Percentiles rank a stretch among this genome's conserved stretches.
Conservation (phyloP, 1,284 basidiomycete genomes). For the Boletus hoseneyae region DNA sequence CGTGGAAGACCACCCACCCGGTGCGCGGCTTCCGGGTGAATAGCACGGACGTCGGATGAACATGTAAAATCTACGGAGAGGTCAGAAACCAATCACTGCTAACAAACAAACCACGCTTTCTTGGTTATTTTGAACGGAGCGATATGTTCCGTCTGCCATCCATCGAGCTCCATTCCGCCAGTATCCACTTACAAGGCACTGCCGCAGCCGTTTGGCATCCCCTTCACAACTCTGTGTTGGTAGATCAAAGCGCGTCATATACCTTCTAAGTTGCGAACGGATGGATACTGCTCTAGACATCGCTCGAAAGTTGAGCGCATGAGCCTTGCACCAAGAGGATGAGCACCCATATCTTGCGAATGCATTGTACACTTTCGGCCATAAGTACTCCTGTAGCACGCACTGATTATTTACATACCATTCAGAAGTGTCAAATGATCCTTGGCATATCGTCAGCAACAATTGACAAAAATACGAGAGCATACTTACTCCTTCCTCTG, state of each 20-base stretch:
- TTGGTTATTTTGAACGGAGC: constrained; percentile 77
- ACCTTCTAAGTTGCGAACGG: constrained; percentile 88
- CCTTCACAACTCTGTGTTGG: constrained; percentile 80
- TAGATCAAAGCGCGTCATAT: constrained; percentile 83
- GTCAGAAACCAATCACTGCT: not conserved
- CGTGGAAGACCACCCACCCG: constrained; percentile 94
- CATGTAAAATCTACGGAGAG: constrained; percentile 67
- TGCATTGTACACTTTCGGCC: constrained; percentile 77
- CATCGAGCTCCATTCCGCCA: constrained; percentile 92
- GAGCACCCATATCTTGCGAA: constrained; percentile 82
- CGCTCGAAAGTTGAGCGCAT: constrained; percentile 88
- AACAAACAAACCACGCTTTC: constrained; percentile 42
- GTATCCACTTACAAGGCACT: constrained; percentile 89
- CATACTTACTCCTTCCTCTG: constrained; percentile 86
- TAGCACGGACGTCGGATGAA: constrained; percentile 92
- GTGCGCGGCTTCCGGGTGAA: constrained; percentile 89
- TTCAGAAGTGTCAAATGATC: constrained; percentile 92
- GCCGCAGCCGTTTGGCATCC: constrained; percentile 73
- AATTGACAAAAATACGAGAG: not conserved
- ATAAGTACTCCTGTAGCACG: constrained; percentile 8
- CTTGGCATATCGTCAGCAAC: constrained; percentile 37
- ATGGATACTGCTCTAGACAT: constrained; percentile 92
- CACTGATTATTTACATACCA: constrained; percentile 43
- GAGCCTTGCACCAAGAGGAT: constrained; percentile 88
- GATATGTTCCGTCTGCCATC: constrained; percentile 87